phyloP scores from a whole-genome alignment of 1,284 basidiomycete species.

The Rhizoctonia solani region DNA sequence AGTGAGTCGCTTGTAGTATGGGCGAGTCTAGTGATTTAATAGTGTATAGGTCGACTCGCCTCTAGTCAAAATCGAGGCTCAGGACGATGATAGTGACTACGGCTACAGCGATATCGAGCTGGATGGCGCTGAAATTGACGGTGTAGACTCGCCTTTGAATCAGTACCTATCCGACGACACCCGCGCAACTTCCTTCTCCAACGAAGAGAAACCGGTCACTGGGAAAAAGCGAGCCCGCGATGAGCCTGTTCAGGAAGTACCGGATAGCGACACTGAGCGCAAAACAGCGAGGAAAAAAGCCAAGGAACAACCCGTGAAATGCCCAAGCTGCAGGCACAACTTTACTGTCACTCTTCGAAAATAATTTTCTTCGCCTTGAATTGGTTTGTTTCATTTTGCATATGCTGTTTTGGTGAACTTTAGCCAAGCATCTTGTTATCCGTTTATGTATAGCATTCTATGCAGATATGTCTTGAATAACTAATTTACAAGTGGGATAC shows the following conservation, averaged over 20 bases:
- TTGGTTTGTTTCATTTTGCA: no score
- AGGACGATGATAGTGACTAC: conserved; percentile 5
- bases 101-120: not conserved
- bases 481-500: not conserved
- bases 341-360: not conserved
- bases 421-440: no score
- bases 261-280: conserved; percentile 7
- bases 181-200: not conserved
- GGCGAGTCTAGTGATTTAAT: no score
- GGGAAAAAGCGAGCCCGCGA: conserved; percentile 3
- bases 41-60: no score
- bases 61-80: no score
- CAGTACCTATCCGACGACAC: not conserved
- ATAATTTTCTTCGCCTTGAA: no score
- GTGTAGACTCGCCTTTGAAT: not conserved
- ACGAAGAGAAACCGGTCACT: not conserved
- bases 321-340: conserved; percentile 4
- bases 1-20: not conserved
- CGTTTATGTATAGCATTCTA: not conserved
- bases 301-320: conserved; percentile 2
- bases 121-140: not conserved
- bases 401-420: not conserved
- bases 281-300: not conserved
- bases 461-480: no score
- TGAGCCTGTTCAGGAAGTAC: conserved; percentile 42